phyloP scores from a whole-genome alignment of 495 filamentous ascomycete species.

The Aspergillus ellipticus region DNA sequence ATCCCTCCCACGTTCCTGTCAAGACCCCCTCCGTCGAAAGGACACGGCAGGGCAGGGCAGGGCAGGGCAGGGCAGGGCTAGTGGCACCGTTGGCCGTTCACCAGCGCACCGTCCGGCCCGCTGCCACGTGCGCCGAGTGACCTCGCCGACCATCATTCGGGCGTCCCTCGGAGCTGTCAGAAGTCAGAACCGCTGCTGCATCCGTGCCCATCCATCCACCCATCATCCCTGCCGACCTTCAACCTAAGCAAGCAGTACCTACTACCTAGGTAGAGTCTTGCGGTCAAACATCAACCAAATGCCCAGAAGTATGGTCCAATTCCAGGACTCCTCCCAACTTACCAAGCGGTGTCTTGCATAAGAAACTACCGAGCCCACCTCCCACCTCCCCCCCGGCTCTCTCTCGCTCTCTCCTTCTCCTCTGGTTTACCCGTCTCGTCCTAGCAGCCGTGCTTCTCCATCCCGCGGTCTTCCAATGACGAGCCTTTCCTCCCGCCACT shows the following conservation, averaged over 20 bases:
- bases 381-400: too few relatives aligned
- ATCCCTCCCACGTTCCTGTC: too few relatives aligned
- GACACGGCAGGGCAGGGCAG: too few relatives aligned
- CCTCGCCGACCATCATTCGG: background rate
- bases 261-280: too few relatives aligned
- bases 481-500: background rate
- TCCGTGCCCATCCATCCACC: background rate
- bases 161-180: background rate
- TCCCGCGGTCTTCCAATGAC: conserved; percentile 1
- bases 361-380: background rate
- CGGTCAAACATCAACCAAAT: too few relatives aligned
- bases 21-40: too few relatives aligned
- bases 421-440: conserved; percentile 17
- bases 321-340: too few relatives aligned
- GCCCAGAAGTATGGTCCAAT: too few relatives aligned
- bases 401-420: too few relatives aligned
- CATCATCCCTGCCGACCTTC: too few relatives aligned
- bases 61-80: too few relatives aligned
- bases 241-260: too few relatives aligned
- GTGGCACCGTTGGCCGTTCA: background rate
- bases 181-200: background rate
- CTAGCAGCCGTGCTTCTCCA: conserved; percentile 8
- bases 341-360: background rate
- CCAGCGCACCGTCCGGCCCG: background rate
- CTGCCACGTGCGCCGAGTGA: background rate